Conservation (phyloP, 2,329 filamentous ascomycete species). For the Cladosporium sp. region DNA sequence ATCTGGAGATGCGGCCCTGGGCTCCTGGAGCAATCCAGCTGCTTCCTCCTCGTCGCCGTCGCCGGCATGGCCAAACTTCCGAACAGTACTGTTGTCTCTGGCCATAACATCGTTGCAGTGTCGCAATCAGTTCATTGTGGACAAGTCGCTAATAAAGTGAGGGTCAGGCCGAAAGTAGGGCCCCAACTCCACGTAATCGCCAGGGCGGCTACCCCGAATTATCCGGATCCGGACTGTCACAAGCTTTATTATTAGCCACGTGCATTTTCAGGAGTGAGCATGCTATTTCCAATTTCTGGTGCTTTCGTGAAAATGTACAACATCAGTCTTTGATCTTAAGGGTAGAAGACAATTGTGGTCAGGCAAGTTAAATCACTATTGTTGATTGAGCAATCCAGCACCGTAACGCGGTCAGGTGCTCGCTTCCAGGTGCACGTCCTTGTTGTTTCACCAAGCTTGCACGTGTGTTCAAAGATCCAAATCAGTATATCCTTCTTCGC, state of each 20-base stretch:
- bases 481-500: too few species aligned
- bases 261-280: neutral
- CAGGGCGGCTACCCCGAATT: neutral
- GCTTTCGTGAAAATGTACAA: too few species aligned
- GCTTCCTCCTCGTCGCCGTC: conserved; percentile 24
- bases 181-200: conserved; percentile 5
- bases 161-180: neutral
- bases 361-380: neutral
- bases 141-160: neutral
- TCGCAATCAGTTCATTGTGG: neutral
- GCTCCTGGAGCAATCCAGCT: conserved; percentile 26
- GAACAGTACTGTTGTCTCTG: conserved; percentile 27
- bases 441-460: neutral
- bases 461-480: neutral
- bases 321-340: too few species aligned
- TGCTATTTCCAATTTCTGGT: too few species aligned
- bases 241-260: neutral
- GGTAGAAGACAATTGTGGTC: too few species aligned
- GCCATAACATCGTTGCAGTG: conserved; percentile 34
- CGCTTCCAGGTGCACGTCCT: neutral
- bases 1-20: conserved; percentile 23
- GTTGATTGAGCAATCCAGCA: too few species aligned
- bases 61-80: conserved; percentile 20
- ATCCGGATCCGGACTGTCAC: conserved; percentile 1
- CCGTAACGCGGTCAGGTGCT: too few species aligned